Evolutionary conservation across 1,284 basidiomycete species (phyloP).

Genomic region (Ustilago bromivora): DNA sequence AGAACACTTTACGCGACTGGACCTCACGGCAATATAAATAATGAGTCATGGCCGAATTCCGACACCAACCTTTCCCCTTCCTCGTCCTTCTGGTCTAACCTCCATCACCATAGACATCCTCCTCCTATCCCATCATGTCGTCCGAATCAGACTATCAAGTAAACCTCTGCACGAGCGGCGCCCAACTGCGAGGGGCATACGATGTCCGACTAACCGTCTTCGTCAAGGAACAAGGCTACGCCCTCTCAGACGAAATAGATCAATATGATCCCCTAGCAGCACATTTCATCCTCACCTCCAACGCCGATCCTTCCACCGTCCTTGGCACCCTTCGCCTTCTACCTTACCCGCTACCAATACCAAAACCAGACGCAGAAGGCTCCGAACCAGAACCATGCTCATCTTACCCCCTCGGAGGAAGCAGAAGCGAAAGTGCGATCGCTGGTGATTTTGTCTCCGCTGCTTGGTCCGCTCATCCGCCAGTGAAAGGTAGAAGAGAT

Average conservation of each 20-base stretch:
- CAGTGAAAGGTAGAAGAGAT: conserved; percentile 12
- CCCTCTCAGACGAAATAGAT: conserved; percentile 61
- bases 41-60: neutral
- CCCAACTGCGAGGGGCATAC: conserved; percentile 43
- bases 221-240: conserved; percentile 58
- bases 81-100: neutral
- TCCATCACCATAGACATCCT: neutral
- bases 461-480: conserved; percentile 21
- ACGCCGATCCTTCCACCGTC: neutral
- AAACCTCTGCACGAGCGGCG: conserved; percentile 30
- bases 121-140: conserved; percentile 6
- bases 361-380: conserved; percentile 29
- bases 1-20: conserved; percentile 11
- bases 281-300: conserved; percentile 36
- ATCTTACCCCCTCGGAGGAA: conserved; percentile 36
- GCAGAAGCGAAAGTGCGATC: conserved; percentile 30
- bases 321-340: conserved; percentile 41
- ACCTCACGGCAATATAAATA: conserved; percentile 2
- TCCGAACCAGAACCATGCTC: conserved; percentile 26
- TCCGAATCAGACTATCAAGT: conserved; percentile 27
- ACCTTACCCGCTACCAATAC: conserved; percentile 43
- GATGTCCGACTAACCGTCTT: conserved; percentile 54
- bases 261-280: conserved; percentile 55
- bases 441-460: conserved; percentile 43
- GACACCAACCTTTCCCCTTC: neutral